Base-by-base conservation (phyloP, 2,329 filamentous ascomycete genomes). In the Diplodia corticola region DNA sequence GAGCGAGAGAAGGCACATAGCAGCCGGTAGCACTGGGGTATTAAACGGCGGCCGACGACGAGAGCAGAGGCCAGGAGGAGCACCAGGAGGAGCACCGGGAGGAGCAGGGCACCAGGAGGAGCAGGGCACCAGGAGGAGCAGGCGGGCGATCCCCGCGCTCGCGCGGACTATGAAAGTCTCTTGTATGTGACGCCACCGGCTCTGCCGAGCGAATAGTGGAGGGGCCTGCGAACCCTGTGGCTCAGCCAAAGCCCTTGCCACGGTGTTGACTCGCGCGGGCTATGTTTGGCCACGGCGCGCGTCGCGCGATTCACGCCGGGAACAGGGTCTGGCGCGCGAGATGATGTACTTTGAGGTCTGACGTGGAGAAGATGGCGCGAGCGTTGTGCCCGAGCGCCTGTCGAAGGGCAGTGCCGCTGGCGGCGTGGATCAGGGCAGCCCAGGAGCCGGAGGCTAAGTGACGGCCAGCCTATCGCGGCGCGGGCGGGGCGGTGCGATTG, bases 181-280 rank as follows among this genome's bases (percentile, higher is more conserved):
- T 65, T 65, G 63, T 65, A 65, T 40, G 63, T 57, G 63, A 65
- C 64, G 64, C 64, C 64, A 65, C 64, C 64, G 64, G 64, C 46
- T 44, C 20, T 60, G 64, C 64, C 64, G 64, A 65, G 54, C 53
- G 64, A 65, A 50, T 61, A 35, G 48, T 40, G 44, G 50, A 65
- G 53, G 48, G 64, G 46, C 64, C 46, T 57, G 64, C 64, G 54
- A 59, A 53, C 53, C 54, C 64, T 65, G 64, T 59, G 64, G 64
- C 64, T 59, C 64, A 59, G 64, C 53, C 53, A 33, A 30, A 40
- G 44, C 59, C 44, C 59, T 63, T 60, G 57, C 57, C 57, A 61
- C 57, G 57, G 57, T 35, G 57, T 59, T 65, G 64, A 65, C 64
- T 57, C 64, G 64, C 46, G 64, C 24, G 63, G 26, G 63, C 63